Conservation (phyloP, 2,329 filamentous ascomycete species). For the Sclerotinia glacialis region DNA sequence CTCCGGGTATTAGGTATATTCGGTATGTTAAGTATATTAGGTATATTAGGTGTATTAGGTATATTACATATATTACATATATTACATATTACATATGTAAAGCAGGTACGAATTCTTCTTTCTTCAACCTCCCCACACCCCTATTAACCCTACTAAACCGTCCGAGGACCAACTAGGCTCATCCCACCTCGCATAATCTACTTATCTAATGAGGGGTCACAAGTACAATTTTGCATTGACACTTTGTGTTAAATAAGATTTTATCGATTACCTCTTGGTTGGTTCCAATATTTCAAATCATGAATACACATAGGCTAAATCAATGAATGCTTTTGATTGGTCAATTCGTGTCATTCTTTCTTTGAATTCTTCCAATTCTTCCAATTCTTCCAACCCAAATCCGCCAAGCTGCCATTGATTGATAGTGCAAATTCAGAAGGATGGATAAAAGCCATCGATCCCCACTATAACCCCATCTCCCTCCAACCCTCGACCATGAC, state of each 20-base stretch:
- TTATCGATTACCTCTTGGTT: too few relatives aligned
- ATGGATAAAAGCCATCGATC: conserved; percentile 4
- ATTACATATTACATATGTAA: too few relatives aligned
- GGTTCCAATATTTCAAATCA: background rate
- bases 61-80: too few relatives aligned
- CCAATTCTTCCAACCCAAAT: background rate
- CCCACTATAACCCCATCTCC: conserved; percentile 1
- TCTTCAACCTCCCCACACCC: too few relatives aligned
- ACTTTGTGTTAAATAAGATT: background rate
- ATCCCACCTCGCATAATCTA: background rate
- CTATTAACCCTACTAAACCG: background rate
- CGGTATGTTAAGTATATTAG: too few relatives aligned
- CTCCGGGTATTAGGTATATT: too few relatives aligned
- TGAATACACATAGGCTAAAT: background rate
- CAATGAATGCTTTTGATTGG: background rate
- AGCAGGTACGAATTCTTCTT: too few relatives aligned
- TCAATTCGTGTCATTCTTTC: background rate
- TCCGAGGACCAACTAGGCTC: background rate
- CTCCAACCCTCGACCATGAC: background rate
- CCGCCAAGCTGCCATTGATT: background rate
- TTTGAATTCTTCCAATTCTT: background rate
- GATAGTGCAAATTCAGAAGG: background rate
- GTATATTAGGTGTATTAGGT: too few relatives aligned
- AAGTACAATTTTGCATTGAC: background rate
- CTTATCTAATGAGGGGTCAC: conserved; percentile 1